Percentiles rank a stretch among this genome's conserved stretches.
These are phyloP conservation scores for Sarocladiaceae sp. DNA, from an alignment of 2,329 filamentous ascomycete genomes.

Conservation along the genomic window DNA sequence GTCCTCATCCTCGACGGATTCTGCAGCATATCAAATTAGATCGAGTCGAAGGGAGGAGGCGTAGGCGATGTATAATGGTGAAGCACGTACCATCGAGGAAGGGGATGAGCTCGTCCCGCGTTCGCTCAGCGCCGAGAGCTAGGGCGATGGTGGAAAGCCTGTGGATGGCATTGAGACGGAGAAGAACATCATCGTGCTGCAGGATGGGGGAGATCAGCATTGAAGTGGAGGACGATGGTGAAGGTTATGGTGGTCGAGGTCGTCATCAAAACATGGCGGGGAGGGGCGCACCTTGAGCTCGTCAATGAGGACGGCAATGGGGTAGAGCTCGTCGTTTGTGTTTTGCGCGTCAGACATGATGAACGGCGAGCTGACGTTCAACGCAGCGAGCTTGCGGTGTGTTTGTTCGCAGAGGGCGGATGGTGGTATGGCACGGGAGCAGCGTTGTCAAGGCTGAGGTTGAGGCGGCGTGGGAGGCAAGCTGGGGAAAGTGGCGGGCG, in stretches of 20 bases:
- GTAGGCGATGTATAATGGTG: neutral
- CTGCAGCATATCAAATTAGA: conserved; percentile 40
- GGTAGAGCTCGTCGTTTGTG: conserved; percentile 97
- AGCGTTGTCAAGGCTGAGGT: neutral
- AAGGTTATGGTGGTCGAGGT: conserved; percentile 14
- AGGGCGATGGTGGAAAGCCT: conserved; percentile 97
- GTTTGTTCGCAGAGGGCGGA: neutral
- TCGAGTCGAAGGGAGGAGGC: neutral
- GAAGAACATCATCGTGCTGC: conserved; percentile 95
- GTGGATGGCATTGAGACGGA: conserved; percentile 97
- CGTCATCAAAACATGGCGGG: conserved; percentile 13
- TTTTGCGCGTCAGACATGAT: conserved; percentile 81
- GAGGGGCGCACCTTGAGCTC: conserved; percentile 79
- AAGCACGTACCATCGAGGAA: conserved; percentile 85
- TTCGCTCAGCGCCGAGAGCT: conserved; percentile 90
- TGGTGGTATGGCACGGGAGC: neutral
- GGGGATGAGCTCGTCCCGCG: conserved; percentile 95
- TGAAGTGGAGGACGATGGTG: neutral
- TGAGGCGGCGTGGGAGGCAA: neutral
- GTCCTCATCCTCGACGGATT: conserved; percentile 98
- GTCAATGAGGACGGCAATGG: conserved; percentile 98
- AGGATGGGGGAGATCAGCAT: conserved; percentile 6
- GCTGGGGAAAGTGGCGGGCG: neutral
- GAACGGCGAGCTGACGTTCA: neutral
- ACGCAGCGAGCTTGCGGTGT: neutral